These are phyloP conservation scores for Lathyrus sativus DNA, from an alignment of 306 rosid genomes.

Conservation along the genomic window DNA sequence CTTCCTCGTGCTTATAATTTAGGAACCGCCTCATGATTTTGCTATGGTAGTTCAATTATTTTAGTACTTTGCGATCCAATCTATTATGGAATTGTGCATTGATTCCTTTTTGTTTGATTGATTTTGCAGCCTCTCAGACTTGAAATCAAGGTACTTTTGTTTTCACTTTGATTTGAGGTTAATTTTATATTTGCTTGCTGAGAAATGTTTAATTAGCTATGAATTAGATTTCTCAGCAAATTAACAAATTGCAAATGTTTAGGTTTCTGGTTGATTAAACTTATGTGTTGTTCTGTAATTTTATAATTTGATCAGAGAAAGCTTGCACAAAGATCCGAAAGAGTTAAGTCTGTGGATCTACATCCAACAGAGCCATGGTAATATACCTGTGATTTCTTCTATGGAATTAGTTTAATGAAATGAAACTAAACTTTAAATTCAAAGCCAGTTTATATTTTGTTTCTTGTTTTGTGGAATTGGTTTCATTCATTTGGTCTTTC, in stretches of 20 bases:
- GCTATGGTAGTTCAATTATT: slow-evolving; percentile 24
- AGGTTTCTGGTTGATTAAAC: slow-evolving; percentile 31
- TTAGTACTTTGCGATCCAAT: slow-evolving; percentile 60
- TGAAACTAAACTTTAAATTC: slow-evolving; percentile 11
- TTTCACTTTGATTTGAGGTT: background rate
- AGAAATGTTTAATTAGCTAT: background rate
- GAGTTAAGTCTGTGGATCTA: slow-evolving; percentile 74
- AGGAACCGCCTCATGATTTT: slow-evolving; percentile 28
- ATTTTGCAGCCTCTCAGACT: slow-evolving; percentile 97
- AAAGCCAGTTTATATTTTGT: background rate
- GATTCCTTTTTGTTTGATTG: slow-evolving; percentile 43
- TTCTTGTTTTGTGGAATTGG: slow-evolving; percentile 15
- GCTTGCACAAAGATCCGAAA: slow-evolving; percentile 66
- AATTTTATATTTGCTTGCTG: background rate
- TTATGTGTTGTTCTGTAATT: slow-evolving; percentile 23
- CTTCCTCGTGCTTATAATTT: background rate
- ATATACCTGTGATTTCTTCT: slow-evolving; percentile 17
- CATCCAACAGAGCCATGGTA: slow-evolving; percentile 90
- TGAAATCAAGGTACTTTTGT: slow-evolving; percentile 83
- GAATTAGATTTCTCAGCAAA: slow-evolving; percentile 29
- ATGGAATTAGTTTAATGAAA: slow-evolving; percentile 22
- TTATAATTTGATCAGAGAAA: slow-evolving; percentile 49
- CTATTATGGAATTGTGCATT: slow-evolving; percentile 48
- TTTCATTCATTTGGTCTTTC: slow-evolving; percentile 10
- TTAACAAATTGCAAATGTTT: slow-evolving; percentile 6